Base-by-base conservation (phyloP, 2,329 filamentous ascomycete genomes). In the Clonostachys sp. region DNA sequence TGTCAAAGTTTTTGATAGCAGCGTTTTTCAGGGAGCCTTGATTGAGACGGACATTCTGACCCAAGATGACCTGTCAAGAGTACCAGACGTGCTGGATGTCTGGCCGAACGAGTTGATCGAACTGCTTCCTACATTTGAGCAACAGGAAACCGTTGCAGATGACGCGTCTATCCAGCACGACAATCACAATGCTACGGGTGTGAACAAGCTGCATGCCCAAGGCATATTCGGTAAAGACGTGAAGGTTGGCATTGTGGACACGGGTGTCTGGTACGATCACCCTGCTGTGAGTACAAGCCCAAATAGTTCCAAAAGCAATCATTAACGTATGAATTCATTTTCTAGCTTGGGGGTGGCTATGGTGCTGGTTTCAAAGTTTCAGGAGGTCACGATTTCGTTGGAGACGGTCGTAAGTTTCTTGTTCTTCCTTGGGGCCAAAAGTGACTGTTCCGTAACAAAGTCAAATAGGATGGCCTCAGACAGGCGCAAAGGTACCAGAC, bases 241-340 rank as follows among this genome's bases (percentile, higher is more conserved):
- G 36, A 56, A 52, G 44, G 46, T 62, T 35, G 59, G 51, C 10
- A 43, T 62, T 10, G 54, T 62, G n/a, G 59, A 62, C 41, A 56
- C 52, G 3, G 60, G 60, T 1, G 48, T 57, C 14, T 51, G 53
- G 38, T 62, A 61, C 40, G 49, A 48, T 1, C 60, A 62, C 34
- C 42, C 45, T 5, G 51, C 43, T 17, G 46, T 50, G 24, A 48
- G 49, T 44, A 12, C 14, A 9, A 24, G 12, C 13, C n/a, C 12
- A 17, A 16, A 35, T 44, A 10, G 16, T 44, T 16, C n/a, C 8
- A 18, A 16, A 30, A 12, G 12, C 13, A 34, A 7, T 12, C 3
- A 39, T 47, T 24, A 47, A 34, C 12, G 7, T 5, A 30, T 30
- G 24, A 30, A 10, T 30, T 12, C 5, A n/a, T n/a, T 13, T 30